Conservation (phyloP, 805 yeast genomes). For the Wickerhamiella slavikovae region DNA sequence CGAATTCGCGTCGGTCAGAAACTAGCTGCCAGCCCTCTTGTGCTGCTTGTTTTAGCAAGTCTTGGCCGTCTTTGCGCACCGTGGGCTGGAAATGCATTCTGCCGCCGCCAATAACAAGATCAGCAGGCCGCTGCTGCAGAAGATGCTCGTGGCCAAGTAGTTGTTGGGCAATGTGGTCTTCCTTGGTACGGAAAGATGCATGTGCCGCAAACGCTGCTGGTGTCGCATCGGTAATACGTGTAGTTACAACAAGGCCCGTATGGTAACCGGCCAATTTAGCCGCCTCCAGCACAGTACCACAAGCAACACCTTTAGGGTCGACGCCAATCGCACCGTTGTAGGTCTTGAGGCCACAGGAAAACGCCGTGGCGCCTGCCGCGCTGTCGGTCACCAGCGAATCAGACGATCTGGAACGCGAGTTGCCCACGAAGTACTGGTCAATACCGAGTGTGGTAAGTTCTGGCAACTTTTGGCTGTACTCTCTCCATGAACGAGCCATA, state of each 20-base stretch:
- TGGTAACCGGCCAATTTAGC: conserved; percentile 58
- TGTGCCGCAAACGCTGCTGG: conserved; percentile 83
- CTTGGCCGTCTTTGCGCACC: conserved; percentile 42
- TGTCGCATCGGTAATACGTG: conserved; percentile 84
- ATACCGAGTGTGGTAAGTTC: conserved; percentile 35
- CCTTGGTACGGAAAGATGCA: conserved; percentile 53
- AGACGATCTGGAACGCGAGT: conserved; percentile 66
- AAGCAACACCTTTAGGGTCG: conserved; percentile 41
- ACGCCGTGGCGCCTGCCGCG: conserved; percentile 96
- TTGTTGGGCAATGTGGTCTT: conserved; percentile 72
- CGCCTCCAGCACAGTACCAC: conserved; percentile 79
- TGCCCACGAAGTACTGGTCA: conserved; percentile 58
- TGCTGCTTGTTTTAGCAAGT: conserved; percentile 46
- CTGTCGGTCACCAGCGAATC: conserved; percentile 72
- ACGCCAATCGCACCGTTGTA: conserved; percentile 92
- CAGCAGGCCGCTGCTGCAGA: conserved; percentile 59
- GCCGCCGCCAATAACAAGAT: conserved; percentile 75
- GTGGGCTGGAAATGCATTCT: conserved; percentile 59
- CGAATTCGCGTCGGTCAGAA: conserved; percentile 38
- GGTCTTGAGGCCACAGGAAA: conserved; percentile 62
- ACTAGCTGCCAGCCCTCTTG: conserved; percentile 44
- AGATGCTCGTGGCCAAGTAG: conserved; percentile 58
- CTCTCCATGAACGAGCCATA: conserved; percentile 56
- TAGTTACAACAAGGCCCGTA: conserved; percentile 85
- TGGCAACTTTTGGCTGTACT: conserved; percentile 32